Evolutionary conservation across 73 alveolate genomes (phyloP), one percentile per base, ranked within the genome.

Genomic region (Tetrahymena malaccensis): DNA sequence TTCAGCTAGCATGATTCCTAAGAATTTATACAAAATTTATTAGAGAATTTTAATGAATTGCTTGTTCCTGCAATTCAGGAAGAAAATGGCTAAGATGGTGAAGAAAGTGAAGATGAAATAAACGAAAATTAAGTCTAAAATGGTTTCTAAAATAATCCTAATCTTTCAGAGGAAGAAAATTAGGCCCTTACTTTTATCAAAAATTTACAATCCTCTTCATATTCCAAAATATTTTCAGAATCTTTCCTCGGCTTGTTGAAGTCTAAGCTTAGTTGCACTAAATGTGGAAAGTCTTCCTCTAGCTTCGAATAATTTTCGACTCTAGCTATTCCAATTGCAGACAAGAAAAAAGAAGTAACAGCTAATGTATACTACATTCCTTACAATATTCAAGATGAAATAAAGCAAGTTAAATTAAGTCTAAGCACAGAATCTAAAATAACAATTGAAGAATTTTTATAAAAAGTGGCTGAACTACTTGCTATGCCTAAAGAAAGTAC

Each of bases 1-100:
- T 55, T 85, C 56, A 84, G 35, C 34, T 43, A 95, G 55, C 84
- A 95, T 19, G 96, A 95, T 50, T 94, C 96, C 22, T 93, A 94
- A 31, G 96, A 95, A 84, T 95, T 95, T 95, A 85, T 95, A 19
- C 37, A 85, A 44, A 85, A 95, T 89, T 83, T 95, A n/a, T 95
- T 95, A 15, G 96, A 95, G 55, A 93, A 93, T 27, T 89, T 95
- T 15, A 95, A 95, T 93, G 96, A 95, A 58, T 93, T 85, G n/a
- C 19, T 85, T 25, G 43, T 95, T 17, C 55, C 34, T 31, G 31
- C 85, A 25, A 55, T 55, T 21, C 7, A 43, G 34, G 31, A 12
- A 8, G 84, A 43, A 34, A n/a, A 34, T 34, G 94, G 89, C n/a
- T 56, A 17, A 31, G 97, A 95, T 27, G 97, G 34, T 85, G 96